A percentile compares a stretch with the other conserved stretches of the same genome.
Conservation (phyloP, 2,329 filamentous ascomycete species). For the Ceratocystis destructans region DNA sequence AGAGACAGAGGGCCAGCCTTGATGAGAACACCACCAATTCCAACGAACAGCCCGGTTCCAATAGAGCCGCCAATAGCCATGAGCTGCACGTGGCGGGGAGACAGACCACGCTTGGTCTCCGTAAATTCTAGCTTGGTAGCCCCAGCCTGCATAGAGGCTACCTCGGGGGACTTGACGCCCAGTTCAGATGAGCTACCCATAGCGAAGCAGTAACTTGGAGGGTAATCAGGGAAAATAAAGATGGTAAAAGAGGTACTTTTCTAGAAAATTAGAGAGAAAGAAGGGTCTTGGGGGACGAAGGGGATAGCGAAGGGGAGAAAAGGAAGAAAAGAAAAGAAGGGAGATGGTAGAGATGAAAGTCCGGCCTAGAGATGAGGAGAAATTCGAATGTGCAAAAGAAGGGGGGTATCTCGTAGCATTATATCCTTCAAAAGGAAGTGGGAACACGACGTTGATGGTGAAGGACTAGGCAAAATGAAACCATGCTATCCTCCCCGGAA, state of each 20-base stretch:
- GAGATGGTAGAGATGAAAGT: not conserved
- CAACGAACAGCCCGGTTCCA: conserved; percentile 34
- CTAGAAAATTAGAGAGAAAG: not conserved
- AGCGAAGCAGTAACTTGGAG: not conserved
- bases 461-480: no score
- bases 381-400: not conserved
- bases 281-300: not conserved
- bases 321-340: not conserved
- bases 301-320: not conserved
- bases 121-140: conserved; percentile 2
- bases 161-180: conserved; percentile 12
- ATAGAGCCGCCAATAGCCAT: conserved; percentile 38
- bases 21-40: conserved; percentile 32
- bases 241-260: no score
- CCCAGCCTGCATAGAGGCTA: conserved; percentile 15
- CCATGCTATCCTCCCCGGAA: not conserved
- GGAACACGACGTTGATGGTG: not conserved
- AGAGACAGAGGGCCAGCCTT: conserved; percentile 33
- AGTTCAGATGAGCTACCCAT: conserved; percentile 18
- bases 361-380: conserved; percentile 3
- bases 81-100: conserved; percentile 33
- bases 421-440: not conserved
- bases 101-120: conserved; percentile 20
- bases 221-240: not conserved
- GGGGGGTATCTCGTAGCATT: not conserved